Base-by-base conservation (phyloP, 2,329 filamentous ascomycete species). In the Nemania sp. region DNA sequence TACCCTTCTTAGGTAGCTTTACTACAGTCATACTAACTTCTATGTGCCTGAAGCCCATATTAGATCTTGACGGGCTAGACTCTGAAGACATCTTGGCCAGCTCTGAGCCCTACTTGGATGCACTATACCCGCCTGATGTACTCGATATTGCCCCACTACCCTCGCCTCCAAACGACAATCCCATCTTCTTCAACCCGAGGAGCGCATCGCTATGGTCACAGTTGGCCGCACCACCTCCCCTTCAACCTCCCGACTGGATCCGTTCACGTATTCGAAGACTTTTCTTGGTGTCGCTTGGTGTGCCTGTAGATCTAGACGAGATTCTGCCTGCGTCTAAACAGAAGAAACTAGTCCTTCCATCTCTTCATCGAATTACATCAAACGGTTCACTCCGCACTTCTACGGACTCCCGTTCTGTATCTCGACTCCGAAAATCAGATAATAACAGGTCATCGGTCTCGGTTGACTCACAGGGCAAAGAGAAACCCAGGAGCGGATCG, bases 221-320 rank as follows among this genome's bases (percentile, higher is more conserved):
- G 75, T 84, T 99, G 4, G 91, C 97, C 24, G 93, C 93, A 2
- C 93, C 94, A 17, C 94, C 94, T 2, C 92, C 94, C 2, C 83
- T 99, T 31, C 91, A 96, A 66, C 94, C 94, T 5, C 93, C 94
- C 0, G 94, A 99, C 72, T 99, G 94, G 94, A 95, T 97, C 54
- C 90, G 94, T 60, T 96, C 91, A 47, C 90, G 92, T 46, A 99
- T 96, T 64, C 86, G 94, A 48, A 89, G 94, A 23, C 83, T 99
- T 22, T 99, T 99, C 70, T 84, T 99, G 36, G 92, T 99, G 49
- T 97, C 92, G 1, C 83, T 99, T 0, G 94, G 94, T 15, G 94
- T 99, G 0, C 94, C 94, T 1, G 91, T 99, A 39, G 94, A 99
- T 66, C 80, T 99, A 0, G 94, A 99, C 72, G 94, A 99, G 75